Base-by-base conservation (phyloP, 495 filamentous ascomycete genomes). In the Penicillium paradoxum region DNA sequence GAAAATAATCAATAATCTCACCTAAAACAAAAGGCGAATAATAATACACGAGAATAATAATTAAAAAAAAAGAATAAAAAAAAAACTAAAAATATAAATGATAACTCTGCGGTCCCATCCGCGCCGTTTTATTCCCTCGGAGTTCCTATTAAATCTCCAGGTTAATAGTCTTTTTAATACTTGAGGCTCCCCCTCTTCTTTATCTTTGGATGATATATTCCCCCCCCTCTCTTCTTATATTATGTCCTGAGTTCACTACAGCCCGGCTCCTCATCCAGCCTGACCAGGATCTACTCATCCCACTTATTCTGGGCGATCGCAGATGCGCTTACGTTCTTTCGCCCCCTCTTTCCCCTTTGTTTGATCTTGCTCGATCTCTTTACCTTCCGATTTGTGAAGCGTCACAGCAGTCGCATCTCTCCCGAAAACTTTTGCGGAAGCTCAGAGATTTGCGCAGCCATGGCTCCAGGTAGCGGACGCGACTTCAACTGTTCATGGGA, bases 401-500 rank as follows among this genome's bases (percentile, higher is more conserved):
- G 13, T n/a, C 13, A 15, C n/a, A 0, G 4, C n/a, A 15, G 34
- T 37, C 34, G 34, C 34, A 17, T 17, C 13, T 17, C 6, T 37
- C 14, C 32, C 32, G 10, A 14, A 37, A 36, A 36, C n/a, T 37
- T 17, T 37, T 17, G 5, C 4, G 34, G n/a, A 17, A 17, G 34
- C 2, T 17, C n/a, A n/a, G 14, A 17, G 42, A 18, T 15, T 37
- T 17, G 48, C 43, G 54, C 54, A 50, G 43, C 45, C 58, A 77
- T 77, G 73, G 73, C 73, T 49, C 72, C 73, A 34, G 72, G 72
- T 21, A 68, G 58, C 53, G 70, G 68, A 39, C 74, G 74, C 57
- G 72, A 73, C 45, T 77, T 77, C 56, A 73, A 69, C 54, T 77
- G 74, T 62, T 62, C 74, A 11, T 77, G 74, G 74, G 66, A 71